Evolutionary conservation across 768 basidiomycete genomes (phyloP), one percentile per base, ranked within the genome.

Genomic region (Naganishia onofrii): DNA sequence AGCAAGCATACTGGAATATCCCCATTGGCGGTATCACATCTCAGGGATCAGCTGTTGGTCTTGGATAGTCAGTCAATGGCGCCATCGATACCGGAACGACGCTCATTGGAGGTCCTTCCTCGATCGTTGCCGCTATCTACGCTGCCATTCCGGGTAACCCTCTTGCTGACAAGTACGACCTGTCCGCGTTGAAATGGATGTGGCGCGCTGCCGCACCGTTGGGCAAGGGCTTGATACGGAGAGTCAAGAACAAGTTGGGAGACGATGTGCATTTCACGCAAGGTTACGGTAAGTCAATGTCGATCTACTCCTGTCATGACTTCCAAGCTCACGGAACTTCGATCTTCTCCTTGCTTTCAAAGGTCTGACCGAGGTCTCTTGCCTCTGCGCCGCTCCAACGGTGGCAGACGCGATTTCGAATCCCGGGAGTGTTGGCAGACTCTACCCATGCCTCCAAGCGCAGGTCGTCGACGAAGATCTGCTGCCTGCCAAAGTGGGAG

Each of bases 331-430:
- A 51, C 12, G 29, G 55, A 42, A 23, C 57, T 29, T n/a, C 48
- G 44, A 36, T 29, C 34, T 53, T 72, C n/a, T n/a, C n/a, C n/a
- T 88, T 88, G 88, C 0, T 13, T 51, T n/a, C 23, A 91, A 88
- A 68, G 89, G 92, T 31, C 83, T 92, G 23, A 92, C 91, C 0
- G 92, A 93, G 80, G 92, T 90, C 0, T 89, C 90, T 0, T 90
- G 90, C 0, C 87, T 87, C 0, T 84, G 87, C 0, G 87, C 88
- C 72, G 72, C 89, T 2, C 83, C 89, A 9, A 76, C 71, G 8
- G 83, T 86, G 0, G 58, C 77, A 0, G 75, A 83, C 2, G 82
- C 86, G 23, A 80, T 82, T 0, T 77, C 83, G 21, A 89, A 87
- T 72, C 78, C 86, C 29, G 90, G 90, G 13, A 87, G 75, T 56